These are phyloP conservation scores for Hydnomerulius pinastri DNA, from an alignment of 768 basidiomycete species.

Conservation along the genomic window DNA sequence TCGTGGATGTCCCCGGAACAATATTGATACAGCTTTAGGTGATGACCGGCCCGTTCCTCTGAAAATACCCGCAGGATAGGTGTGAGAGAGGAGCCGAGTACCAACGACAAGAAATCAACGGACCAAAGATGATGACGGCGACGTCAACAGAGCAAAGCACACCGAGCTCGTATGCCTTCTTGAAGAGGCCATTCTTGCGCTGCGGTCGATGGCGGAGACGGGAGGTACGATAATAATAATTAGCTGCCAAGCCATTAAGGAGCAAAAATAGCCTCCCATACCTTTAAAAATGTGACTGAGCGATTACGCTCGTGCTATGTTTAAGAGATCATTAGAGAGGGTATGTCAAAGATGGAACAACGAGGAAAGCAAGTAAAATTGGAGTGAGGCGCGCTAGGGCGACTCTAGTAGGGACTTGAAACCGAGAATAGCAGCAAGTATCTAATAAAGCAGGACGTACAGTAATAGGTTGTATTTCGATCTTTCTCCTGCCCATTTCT, in stretches of 20 bases:
- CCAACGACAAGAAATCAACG: slow-evolving; percentile 27
- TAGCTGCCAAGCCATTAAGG: slow-evolving; percentile 34
- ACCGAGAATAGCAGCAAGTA: slow-evolving; percentile 22
- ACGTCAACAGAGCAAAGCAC: slow-evolving; percentile 88
- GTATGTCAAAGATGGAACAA: slow-evolving; percentile 33
- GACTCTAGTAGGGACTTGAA: slow-evolving; percentile 5
- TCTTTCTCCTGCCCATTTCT: slow-evolving; percentile 75
- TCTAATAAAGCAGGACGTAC: slow-evolving; percentile 45
- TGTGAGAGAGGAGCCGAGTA: not conserved
- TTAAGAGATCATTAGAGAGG: slow-evolving; percentile 40
- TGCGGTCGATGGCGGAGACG: slow-evolving; percentile 33
- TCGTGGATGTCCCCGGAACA: slow-evolving; percentile 70
- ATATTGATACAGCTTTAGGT: slow-evolving; percentile 82
- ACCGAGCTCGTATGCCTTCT: slow-evolving; percentile 90
- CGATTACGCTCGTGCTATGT: slow-evolving; percentile 89
- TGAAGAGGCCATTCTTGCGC: slow-evolving; percentile 91
- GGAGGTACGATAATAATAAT: slow-evolving; percentile 36
- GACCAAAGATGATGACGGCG: slow-evolving; percentile 84
- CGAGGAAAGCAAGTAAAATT: slow-evolving; percentile 29
- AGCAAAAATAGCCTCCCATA: slow-evolving; percentile 67
- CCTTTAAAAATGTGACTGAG: slow-evolving; percentile 90
- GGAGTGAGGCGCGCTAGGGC: slow-evolving; percentile 21
- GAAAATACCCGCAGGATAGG: slow-evolving; percentile 43
- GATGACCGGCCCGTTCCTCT: slow-evolving; percentile 81
- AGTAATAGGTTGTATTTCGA: slow-evolving; percentile 80